phyloP scores from a whole-genome alignment of 331 rosid genomes.

The Saraca asoca region DNA sequence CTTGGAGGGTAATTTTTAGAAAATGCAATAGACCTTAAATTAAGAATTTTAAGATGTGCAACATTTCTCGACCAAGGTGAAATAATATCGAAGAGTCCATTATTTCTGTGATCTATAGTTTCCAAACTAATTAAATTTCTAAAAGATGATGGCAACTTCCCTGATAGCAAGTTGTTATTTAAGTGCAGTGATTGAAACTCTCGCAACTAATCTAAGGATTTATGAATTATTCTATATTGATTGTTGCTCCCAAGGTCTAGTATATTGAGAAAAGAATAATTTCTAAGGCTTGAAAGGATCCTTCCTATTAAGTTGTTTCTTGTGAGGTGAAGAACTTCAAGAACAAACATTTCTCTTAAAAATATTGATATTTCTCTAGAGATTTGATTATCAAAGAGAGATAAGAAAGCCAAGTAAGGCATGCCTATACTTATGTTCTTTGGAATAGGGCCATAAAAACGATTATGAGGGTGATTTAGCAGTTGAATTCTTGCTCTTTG shows the following conservation, averaged over 20 bases:
- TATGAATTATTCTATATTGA: constrained; percentile 37
- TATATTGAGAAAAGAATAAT: neutral
- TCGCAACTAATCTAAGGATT: constrained; percentile 33
- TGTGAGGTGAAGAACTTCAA: constrained; percentile 41
- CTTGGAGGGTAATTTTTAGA: constrained; percentile 23
- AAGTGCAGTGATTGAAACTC: constrained; percentile 41
- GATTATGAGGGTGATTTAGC: constrained; percentile 46
- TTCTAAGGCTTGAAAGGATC: neutral
- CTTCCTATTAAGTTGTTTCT: constrained; percentile 42
- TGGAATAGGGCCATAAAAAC: constrained; percentile 43
- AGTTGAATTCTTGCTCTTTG: neutral
- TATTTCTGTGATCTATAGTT: constrained; percentile 46
- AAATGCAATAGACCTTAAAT: constrained; percentile 50
- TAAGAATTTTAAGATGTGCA: constrained; percentile 32
- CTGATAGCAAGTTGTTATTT: constrained; percentile 35
- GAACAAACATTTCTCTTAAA: neutral
- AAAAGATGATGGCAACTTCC: constrained; percentile 37
- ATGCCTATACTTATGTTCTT: constrained; percentile 18
- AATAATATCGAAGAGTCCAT: constrained; percentile 35
- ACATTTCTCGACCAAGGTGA: constrained; percentile 48
- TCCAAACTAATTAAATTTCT: constrained; percentile 40
- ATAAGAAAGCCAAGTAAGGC: constrained; percentile 26
- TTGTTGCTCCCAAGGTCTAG: constrained; percentile 39
- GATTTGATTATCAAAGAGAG: constrained; percentile 44
- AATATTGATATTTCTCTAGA: constrained; percentile 44